Base-by-base conservation (phyloP, 139 green algal genomes). In the Limnomonas spitsbergensis region DNA sequence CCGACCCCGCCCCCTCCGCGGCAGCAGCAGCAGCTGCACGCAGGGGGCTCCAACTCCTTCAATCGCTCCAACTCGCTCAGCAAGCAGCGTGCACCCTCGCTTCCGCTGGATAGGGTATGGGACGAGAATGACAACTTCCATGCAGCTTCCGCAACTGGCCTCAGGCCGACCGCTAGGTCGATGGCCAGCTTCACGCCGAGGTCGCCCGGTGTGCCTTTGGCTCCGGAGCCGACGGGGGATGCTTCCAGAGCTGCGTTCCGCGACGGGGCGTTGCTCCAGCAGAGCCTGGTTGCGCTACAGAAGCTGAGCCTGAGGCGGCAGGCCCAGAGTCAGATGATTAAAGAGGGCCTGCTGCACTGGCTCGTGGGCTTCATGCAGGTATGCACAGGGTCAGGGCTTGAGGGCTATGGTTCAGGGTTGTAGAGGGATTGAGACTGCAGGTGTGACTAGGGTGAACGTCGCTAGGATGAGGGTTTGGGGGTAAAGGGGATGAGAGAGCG, bases 251-350 rank as follows among this genome's bases (percentile, higher is more conserved):
- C n/a, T n/a, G n/a, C n/a, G n/a, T n/a, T n/a, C n/a, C n/a, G n/a
- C n/a, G 73, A 80, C 38, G 38, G 36, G 29, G 31, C 40, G 31
- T 31, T 69, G 53, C 42, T 37, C 34, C 75, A 73, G 47, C 71
- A 82, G 32, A 39, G 61, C 2, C 75, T 84, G 76, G 76, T 76
- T 73, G 69, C 76, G n/a, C 79, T 84, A n/a, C 82, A 87, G 75
- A 84, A 84, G 79, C 75, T 87, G 24, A 82, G 75, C 75, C 56
- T 87, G 7, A 47, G 38, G 56, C 75, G 82, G n/a, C 6, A 4
- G 27, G 83, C 69, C 35, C 79, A 84, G 66, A 83, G 77, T 39
- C 2, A 54, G n/a, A 81, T 84, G 79, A 54, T 87, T 36, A 20
- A 29, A 40, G 38, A 53, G 52, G 83, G 79, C 56, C 37, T 78